These are phyloP conservation scores for Hyphopichia homilentoma DNA, from an alignment of 805 yeast species.

Conservation along the genomic window DNA sequence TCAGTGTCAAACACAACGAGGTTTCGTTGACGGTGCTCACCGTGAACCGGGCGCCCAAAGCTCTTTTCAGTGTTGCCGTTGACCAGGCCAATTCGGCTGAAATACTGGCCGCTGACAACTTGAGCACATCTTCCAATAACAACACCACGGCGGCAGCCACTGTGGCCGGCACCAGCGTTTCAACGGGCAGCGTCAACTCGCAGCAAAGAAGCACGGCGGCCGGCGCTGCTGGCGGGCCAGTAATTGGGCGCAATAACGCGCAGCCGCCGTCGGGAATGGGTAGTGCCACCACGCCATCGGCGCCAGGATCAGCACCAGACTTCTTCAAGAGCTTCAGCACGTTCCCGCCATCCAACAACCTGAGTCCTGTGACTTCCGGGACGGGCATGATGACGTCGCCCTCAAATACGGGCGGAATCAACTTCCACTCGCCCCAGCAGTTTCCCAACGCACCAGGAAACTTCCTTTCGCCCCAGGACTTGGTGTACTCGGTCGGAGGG, in stretches of 20 bases:
- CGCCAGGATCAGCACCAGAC: slow-evolving; percentile 9
- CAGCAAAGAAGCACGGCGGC: too few species aligned
- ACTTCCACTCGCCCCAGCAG: slow-evolving; percentile 36
- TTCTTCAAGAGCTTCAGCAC: slow-evolving; percentile 15
- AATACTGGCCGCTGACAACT: too few species aligned
- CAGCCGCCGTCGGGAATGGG: neutral
- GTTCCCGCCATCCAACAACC: slow-evolving; percentile 13
- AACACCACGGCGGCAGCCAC: neutral
- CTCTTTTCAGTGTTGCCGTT: slow-evolving; percentile 23
- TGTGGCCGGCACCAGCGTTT: neutral
- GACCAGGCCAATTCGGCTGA: neutral
- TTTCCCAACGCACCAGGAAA: slow-evolving; percentile 29
- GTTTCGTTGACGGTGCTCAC: slow-evolving; percentile 67
- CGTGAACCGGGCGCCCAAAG: slow-evolving; percentile 56
- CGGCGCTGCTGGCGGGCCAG: neutral
- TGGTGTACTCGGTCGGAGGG: slow-evolving; percentile 6
- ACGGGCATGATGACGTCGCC: slow-evolving; percentile 28
- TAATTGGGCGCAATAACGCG: neutral
- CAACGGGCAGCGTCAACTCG: neutral
- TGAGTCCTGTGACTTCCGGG: slow-evolving; percentile 21
- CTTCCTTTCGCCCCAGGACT: slow-evolving; percentile 30
- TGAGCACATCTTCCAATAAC: neutral
- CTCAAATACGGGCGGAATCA: slow-evolving; percentile 15
- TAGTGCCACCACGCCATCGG: slow-evolving; percentile 2
- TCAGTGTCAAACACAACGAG: slow-evolving; percentile 54